Percentiles rank a stretch among this genome's conserved stretches.
Evolutionary conservation across 176 grass and related monocot genomes (phyloP).

Genomic region (Musa schizocarpa): DNA sequence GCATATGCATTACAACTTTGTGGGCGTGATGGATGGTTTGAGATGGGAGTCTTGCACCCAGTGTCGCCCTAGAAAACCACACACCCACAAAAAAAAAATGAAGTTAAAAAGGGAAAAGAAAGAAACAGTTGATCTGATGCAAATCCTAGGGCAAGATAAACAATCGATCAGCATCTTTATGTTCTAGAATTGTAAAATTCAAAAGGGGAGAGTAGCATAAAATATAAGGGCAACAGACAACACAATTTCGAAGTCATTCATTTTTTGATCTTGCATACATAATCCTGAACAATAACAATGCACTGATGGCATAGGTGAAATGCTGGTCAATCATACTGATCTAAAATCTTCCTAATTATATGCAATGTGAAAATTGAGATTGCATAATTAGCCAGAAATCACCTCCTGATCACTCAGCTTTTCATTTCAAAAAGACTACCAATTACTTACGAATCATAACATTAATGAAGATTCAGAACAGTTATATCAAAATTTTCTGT

Average conservation of each 20-base stretch:
- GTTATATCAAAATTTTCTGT: no score
- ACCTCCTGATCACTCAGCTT: not conserved
- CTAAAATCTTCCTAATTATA: not conserved
- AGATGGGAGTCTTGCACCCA: constrained; percentile 43
- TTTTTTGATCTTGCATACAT: not conserved
- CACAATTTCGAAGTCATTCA: no score
- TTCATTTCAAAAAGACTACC: not conserved
- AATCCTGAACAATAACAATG: not conserved
- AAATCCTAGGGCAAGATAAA: not conserved
- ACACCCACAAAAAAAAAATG: not conserved
- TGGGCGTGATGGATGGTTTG: constrained; percentile 50
- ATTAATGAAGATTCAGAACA: not conserved
- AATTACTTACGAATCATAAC: not conserved
- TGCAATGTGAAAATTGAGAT: not conserved
- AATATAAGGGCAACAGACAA: no score
- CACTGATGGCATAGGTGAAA: not conserved
- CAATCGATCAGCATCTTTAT: not conserved
- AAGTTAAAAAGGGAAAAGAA: not conserved
- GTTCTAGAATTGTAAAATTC: not conserved
- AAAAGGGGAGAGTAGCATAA: no score
- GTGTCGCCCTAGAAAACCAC: constrained; percentile 50
- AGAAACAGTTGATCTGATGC: not conserved
- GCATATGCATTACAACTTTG: constrained; percentile 61
- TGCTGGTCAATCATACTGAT: not conserved
- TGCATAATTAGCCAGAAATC: not conserved